Evolutionary conservation across 1,139 yeast species (phyloP).

Genomic region (Hemisphaericaspora xylanilytica): DNA sequence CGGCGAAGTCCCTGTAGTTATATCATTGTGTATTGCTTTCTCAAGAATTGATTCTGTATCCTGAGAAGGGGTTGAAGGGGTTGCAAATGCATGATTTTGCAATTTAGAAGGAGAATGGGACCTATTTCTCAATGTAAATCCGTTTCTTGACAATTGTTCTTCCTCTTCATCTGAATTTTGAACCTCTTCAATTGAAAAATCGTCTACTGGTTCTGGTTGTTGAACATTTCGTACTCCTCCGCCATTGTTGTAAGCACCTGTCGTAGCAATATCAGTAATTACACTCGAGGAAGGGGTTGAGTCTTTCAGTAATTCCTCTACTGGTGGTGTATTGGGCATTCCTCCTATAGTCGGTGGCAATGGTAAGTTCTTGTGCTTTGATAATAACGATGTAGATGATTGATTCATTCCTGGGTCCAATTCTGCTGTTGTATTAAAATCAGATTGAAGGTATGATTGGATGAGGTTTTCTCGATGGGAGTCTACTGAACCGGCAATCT

Average conservation of each 20-base stretch:
- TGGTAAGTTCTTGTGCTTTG: slow-evolving; percentile 34
- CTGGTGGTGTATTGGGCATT: slow-evolving; percentile 1
- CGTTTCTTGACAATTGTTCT: slow-evolving; percentile 8
- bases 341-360: slow-evolving; percentile 22
- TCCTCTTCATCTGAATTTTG: slow-evolving; percentile 25
- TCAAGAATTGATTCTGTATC: slow-evolving; percentile 1
- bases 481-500: slow-evolving; percentile 8
- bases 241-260: not conserved
- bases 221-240: not conserved
- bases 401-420: slow-evolving; percentile 8
- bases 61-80: slow-evolving; percentile 7
- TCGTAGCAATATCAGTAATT: not conserved
- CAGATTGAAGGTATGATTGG: slow-evolving; percentile 12
- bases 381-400: slow-evolving; percentile 17
- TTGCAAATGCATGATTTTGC: slow-evolving; percentile 8
- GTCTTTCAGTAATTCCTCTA: not conserved
- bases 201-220: slow-evolving; percentile 16
- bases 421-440: slow-evolving; percentile 5
- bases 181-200: slow-evolving; percentile 42
- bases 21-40: not conserved
- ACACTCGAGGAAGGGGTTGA: not conserved
- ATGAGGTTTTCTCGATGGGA: slow-evolving; percentile 14
- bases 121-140: slow-evolving; percentile 13
- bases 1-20: not conserved
- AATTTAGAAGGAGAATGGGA: slow-evolving; percentile 5